These are phyloP conservation scores for Aspergillus awamori DNA, from an alignment of 2,329 filamentous ascomycete genomes.

Conservation along the genomic window DNA sequence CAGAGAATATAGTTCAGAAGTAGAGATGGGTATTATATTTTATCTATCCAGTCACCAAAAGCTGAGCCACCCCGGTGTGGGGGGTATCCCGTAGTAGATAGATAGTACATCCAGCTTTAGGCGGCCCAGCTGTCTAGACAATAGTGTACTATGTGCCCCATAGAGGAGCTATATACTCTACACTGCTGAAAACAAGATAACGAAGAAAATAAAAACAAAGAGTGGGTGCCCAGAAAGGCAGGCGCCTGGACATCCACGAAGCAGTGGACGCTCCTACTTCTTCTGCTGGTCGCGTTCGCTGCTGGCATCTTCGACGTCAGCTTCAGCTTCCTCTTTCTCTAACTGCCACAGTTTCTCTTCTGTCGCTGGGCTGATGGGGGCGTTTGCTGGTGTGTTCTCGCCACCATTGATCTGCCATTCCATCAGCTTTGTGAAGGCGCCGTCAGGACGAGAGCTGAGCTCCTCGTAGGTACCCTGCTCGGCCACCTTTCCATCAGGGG, in stretches of 20 bases:
- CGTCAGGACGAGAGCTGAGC: constrained; percentile 71
- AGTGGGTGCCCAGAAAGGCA: neutral
- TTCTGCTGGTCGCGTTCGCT: constrained; percentile 11
- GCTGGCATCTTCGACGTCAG: constrained; percentile 25
- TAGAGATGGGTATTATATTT: constrained; percentile 21
- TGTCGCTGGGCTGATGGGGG: constrained; percentile 40
- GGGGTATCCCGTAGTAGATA: constrained; percentile 13
- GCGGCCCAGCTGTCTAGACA: constrained; percentile 10
- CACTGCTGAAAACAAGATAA: constrained; percentile 12
- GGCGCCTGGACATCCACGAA: neutral
- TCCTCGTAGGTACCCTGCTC: constrained; percentile 84
- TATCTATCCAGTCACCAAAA: constrained; percentile 20
- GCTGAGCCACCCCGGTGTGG: neutral
- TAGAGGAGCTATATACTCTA: constrained; percentile 9
- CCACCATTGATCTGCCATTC: constrained; percentile 97
- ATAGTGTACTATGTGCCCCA: constrained; percentile 7
- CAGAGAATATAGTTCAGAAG: neutral
- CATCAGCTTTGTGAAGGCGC: constrained; percentile 94
- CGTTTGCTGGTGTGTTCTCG: constrained; percentile 51
- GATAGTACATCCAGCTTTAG: constrained; percentile 11
- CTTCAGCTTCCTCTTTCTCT: constrained; percentile 41
- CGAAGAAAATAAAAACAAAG: constrained; percentile 9
- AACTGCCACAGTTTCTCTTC: constrained; percentile 57
- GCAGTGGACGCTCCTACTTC: constrained; percentile 1
- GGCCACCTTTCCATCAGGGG: constrained; percentile 82